Evolutionary conservation across 768 basidiomycete species (phyloP).

Genomic region (Pleurotus ostreatus): DNA sequence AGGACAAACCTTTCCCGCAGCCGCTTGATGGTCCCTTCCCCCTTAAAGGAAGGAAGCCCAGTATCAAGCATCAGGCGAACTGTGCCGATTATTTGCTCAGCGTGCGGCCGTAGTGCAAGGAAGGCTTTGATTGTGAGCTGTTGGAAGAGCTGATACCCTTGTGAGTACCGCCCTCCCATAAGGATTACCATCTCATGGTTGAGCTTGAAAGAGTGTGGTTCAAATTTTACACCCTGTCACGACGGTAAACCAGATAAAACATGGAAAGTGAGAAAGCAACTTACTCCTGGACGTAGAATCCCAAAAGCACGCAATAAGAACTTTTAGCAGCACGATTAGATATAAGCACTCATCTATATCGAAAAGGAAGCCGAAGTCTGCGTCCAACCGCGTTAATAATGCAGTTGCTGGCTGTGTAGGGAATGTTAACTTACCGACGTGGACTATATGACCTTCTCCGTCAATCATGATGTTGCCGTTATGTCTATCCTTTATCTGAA

Average conservation of each 20-base stretch:
- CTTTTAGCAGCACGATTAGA: not conserved
- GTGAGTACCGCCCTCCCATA: conserved; percentile 94
- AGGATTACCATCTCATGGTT: conserved; percentile 98
- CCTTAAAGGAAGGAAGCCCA: conserved; percentile 94
- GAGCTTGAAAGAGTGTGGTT: conserved; percentile 96
- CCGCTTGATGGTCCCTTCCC: conserved; percentile 85
- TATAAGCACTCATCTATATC: conserved; percentile 86
- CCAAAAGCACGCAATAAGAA: conserved; percentile 21
- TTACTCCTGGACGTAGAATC: conserved; percentile 63
- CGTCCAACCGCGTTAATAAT: not conserved
- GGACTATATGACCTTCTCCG: conserved; percentile 93
- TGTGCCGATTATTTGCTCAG: conserved; percentile 84
- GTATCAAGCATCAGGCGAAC: conserved; percentile 94
- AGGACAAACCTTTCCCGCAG: conserved; percentile 84
- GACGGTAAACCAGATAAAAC: not conserved
- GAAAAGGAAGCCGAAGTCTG: conserved; percentile 94
- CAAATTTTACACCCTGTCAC: conserved; percentile 92
- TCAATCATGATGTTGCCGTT: conserved; percentile 99
- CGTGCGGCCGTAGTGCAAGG: conserved; percentile 92
- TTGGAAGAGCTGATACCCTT: conserved; percentile 93
- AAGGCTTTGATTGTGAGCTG: conserved; percentile 95
- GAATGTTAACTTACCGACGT: conserved; percentile 64
- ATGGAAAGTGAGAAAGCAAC: conserved; percentile 14
- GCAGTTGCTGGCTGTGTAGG: too few species aligned
- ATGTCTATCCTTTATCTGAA: conserved; percentile 98